Conservation (phyloP, 305 asterid genomes). For the Rubia tinctorum region DNA sequence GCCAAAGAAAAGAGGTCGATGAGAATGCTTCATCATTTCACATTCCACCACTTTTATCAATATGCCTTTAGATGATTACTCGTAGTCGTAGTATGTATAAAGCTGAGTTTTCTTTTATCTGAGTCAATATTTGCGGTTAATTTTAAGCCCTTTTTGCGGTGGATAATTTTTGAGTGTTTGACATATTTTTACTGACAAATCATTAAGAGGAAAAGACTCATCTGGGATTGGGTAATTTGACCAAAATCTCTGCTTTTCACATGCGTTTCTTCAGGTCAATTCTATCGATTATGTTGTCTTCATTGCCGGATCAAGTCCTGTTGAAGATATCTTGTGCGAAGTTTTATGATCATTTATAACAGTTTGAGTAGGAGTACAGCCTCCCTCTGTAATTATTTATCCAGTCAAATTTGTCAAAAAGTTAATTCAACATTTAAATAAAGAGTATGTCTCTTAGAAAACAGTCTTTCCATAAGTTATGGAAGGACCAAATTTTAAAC, state of each 20-base stretch:
- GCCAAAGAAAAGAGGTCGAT: slow-evolving; percentile 1
- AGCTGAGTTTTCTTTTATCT: not conserved
- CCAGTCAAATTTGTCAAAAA: too few species aligned
- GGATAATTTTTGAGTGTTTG: not conserved
- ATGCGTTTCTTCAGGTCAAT: not conserved
- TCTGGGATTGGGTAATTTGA: not conserved
- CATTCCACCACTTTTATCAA: not conserved
- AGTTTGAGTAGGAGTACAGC: not conserved
- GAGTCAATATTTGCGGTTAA: not conserved
- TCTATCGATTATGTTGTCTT: not conserved
- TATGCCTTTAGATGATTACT: not conserved
- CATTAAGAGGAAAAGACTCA: not conserved
- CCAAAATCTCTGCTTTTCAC: not conserved
- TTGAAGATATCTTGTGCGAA: not conserved
- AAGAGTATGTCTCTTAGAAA: too few species aligned
- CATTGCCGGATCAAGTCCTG: not conserved
- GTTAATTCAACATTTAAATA: too few species aligned
- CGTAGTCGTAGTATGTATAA: too few species aligned
- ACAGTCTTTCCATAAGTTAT: too few species aligned
- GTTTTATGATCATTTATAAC: not conserved
- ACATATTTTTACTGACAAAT: not conserved
- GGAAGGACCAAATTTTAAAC: too few species aligned
- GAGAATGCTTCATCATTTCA: slow-evolving; percentile 6
- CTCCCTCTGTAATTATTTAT: too few species aligned
- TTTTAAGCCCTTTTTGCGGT: too few species aligned